These are phyloP conservation scores for Solanum bulbocastanum DNA, from an alignment of 257 asterid genomes.

Conservation along the genomic window DNA sequence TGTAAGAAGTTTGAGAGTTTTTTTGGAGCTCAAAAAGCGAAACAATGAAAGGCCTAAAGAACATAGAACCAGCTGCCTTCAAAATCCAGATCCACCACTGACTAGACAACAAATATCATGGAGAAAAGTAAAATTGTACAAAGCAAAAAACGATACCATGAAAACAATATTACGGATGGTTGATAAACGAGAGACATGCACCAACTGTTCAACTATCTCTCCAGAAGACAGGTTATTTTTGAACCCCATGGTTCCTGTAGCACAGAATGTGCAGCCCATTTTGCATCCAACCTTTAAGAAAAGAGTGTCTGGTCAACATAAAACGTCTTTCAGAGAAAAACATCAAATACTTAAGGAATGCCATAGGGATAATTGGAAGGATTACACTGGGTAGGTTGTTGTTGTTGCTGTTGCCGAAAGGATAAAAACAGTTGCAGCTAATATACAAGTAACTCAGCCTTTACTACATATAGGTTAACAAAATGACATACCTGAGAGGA, in stretches of 20 bases:
- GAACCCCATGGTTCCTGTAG: conserved; percentile 98
- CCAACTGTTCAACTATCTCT: conserved; percentile 87
- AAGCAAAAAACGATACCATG: conserved; percentile 47
- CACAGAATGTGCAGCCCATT: conserved; percentile 97
- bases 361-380: background rate
- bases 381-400: background rate
- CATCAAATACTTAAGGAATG: background rate
- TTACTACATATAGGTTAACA: background rate
- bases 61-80: background rate
- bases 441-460: background rate
- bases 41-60: background rate
- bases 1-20: background rate
- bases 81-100: background rate
- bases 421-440: background rate
- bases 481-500: conserved; percentile 68
- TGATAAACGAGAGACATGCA: conserved; percentile 79
- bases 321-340: background rate
- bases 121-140: background rate
- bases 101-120: background rate
- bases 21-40: background rate
- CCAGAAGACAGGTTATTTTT: conserved; percentile 81
- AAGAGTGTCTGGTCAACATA: background rate
- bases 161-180: conserved; percentile 84
- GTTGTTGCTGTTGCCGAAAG: background rate
- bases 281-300: conserved; percentile 84